Base-by-base conservation (phyloP, 2,329 filamentous ascomycete genomes). In the Fusarium foetens region DNA sequence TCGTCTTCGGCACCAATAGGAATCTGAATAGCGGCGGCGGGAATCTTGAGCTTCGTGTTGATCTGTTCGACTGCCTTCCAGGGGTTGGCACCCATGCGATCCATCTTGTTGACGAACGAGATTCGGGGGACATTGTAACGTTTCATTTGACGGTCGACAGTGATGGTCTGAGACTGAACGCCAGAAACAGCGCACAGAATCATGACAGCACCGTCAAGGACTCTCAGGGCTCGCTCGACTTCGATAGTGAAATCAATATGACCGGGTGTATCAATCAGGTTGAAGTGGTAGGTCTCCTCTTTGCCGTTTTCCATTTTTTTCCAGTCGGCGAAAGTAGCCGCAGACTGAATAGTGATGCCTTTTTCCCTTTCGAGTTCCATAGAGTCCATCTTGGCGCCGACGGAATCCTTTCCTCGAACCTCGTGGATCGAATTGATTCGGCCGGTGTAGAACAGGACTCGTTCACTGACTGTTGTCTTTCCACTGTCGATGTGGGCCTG, bases 241-340 rank as follows among this genome's bases (percentile, higher is more conserved):
- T 99, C 96, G 74, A 99, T 98, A 19, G 96, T 99, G 81, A 99
- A 99, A 82, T 99, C 96, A 79, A 99, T 98, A 84, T 99, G 96
- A 46, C 96, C 96, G 7, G 96, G 96, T 1, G 96, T 99, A 82
- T 99, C 96, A 80, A 99, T 99, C 87, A 99, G 86, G 84, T 99
- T 99, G 86, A 99, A 91, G 82, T 99, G 95, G 84, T 97, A 99
- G 76, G 91, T 94, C 83, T 97, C 91, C 58, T 98, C 94, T 79
- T 93, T 89, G 74, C 93, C 93, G 72, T 95, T 85, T 77, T 94
- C 91, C 82, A 90, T 91, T 86, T 97, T 98, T 74, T 92, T 85
- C 96, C 96, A 99, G 84, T 99, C 95, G 83, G 94, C 97, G 82
- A 97, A 99, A 2, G 96, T 99, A 29, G 96, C 96, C 16, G 96